Conservation (phyloP, 139 green algal species). For the Tetradesmus lagerheimii region DNA sequence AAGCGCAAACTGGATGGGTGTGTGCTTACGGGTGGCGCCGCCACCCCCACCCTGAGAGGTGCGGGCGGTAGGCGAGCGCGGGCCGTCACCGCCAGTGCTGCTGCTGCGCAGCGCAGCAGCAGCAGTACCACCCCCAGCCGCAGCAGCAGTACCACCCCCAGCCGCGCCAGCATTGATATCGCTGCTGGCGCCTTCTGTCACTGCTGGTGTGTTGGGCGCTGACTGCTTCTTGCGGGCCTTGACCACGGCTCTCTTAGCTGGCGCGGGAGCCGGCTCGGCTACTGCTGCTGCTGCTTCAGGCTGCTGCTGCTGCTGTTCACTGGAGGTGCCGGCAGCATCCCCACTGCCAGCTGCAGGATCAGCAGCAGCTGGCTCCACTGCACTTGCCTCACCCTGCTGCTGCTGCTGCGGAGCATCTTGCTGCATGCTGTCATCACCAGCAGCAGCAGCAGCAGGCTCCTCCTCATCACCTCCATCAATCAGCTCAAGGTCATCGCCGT, state of each 20-base stretch:
- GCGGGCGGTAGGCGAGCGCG: not conserved
- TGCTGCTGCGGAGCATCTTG: not conserved
- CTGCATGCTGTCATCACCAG: not conserved
- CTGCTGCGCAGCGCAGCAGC: not conserved
- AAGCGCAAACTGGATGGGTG: conserved; percentile 10
- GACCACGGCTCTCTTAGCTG: not conserved
- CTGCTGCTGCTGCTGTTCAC: not conserved
- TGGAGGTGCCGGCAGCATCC: not conserved
- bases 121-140: not conserved
- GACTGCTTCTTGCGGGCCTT: not conserved
- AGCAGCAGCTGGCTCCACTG: not conserved
- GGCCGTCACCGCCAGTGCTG: not conserved
- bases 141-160: not conserved
- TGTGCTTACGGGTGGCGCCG: not conserved
- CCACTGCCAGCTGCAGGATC: not conserved
- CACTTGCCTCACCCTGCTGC: not conserved
- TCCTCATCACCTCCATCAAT: not conserved
- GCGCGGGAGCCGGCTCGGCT: not conserved
- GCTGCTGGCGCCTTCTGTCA: not conserved
- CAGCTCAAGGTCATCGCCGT: not conserved
- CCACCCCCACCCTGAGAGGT: not conserved
- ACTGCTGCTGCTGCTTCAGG: not conserved
- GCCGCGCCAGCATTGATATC: not conserved
- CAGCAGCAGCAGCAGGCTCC: not conserved
- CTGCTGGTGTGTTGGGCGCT: not conserved